Base-by-base conservation (phyloP, 306 rosid species). In the Malus fusca region DNA sequence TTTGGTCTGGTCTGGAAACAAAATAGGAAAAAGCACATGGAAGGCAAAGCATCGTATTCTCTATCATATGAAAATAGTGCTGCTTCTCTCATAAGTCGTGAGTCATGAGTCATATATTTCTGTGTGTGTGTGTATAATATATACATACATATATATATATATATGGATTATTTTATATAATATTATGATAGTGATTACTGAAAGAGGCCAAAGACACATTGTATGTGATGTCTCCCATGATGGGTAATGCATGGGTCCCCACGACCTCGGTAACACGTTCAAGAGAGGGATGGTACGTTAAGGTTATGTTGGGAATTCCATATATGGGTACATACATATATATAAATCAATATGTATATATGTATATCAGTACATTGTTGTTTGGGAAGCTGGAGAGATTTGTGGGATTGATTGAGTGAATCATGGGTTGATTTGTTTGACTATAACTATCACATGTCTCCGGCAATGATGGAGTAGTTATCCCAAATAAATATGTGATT, bases 181-280 rank as follows among this genome's bases (percentile, higher is more conserved):
- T 60, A 23, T 59, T n/a, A 14, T 4, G 17, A 48, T 1, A 15
- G 8, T 14, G 19, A 48, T 17, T 5, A 48, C 21, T 15, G 55
- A 48, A 51, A 5, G 37, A 72, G 61, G 80, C 76, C 69, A 88
- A 87, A 81, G 70, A 83, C 83, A 81, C 82, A 84, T 51, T 51
- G 55, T 17, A 51, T 58, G 79, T 35, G 5, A 48, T 91, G 90
- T 87, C 97, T 88, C 91, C 93, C 91, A 86, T 82, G 82, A 89
- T 78, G 92, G 94, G 88, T 67, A 81, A 76, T 83, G 76, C 13
- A 62, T 81, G 87, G 92, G 94, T 71, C 90, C 93, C 89, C 83
- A 76, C 85, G 31, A 64, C 84, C 79, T 80, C 82, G 77, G 79
- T 76, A 78, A 67, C 79, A 59, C 81, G 77, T 72, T 81, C 76